Evolutionary conservation across 176 grass and related monocot species (phyloP).

Genomic region (Triticum urartu): DNA sequence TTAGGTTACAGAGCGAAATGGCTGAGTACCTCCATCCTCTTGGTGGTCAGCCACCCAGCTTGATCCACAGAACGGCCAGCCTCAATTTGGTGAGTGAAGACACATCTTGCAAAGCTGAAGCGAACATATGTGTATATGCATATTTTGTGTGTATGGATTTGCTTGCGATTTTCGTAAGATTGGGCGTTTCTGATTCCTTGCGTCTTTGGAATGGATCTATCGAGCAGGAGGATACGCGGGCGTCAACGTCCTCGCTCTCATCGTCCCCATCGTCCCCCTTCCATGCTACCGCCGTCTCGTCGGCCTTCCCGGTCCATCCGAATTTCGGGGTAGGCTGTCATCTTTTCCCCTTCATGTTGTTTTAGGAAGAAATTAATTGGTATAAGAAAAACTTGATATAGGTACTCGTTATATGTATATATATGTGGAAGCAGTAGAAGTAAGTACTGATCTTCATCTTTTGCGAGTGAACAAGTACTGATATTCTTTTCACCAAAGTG

Average conservation of each 20-base stretch:
- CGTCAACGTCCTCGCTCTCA: constrained; percentile 51
- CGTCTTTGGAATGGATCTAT: constrained; percentile 20
- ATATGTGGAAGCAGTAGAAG: constrained; percentile 5
- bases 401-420: background rate
- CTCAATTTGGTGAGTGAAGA: constrained; percentile 45
- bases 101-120: background rate
- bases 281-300: constrained; percentile 32
- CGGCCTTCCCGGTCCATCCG: constrained; percentile 37
- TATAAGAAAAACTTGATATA: background rate
- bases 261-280: constrained; percentile 52
- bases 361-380: background rate
- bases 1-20: constrained; percentile 83
- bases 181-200: constrained; percentile 35
- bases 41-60: constrained; percentile 46
- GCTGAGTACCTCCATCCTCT: constrained; percentile 59
- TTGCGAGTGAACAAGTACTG: too few relatives aligned
- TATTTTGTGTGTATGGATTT: background rate
- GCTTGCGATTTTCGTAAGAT: background rate
- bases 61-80: constrained; percentile 53
- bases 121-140: background rate
- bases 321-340: constrained; percentile 44
- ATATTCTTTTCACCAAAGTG: too few relatives aligned
- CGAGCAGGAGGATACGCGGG: constrained; percentile 53
- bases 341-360: background rate
- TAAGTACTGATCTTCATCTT: background rate